These are phyloP conservation scores for Diaporthe amygdali DNA, from an alignment of 2,329 filamentous ascomycete species.

Conservation along the genomic window DNA sequence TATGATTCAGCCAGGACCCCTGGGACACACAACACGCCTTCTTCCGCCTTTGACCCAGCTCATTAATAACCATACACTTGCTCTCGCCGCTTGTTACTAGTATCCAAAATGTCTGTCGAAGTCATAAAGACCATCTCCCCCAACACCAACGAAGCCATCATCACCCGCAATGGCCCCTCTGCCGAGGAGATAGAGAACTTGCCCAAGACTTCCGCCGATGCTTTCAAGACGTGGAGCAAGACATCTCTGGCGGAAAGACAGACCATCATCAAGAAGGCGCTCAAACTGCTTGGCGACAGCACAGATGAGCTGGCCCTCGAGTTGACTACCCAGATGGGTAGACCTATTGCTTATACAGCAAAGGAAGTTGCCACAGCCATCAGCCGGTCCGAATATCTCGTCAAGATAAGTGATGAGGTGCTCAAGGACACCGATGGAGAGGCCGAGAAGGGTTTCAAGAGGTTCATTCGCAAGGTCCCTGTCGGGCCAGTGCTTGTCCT, in stretches of 20 bases:
- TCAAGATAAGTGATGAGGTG: slow-evolving; percentile 80
- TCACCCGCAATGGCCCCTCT: slow-evolving; percentile 79
- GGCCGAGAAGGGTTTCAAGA: slow-evolving; percentile 83
- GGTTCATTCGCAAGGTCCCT: slow-evolving; percentile 87
- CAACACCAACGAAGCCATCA: slow-evolving; percentile 81
- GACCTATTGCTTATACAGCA: slow-evolving; percentile 85
- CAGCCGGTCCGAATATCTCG: slow-evolving; percentile 82
- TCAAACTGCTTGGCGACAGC: slow-evolving; percentile 71
- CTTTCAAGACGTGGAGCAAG: slow-evolving; percentile 78
- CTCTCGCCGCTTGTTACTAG: background rate
- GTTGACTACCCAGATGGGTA: slow-evolving; percentile 92
- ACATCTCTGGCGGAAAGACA: slow-evolving; percentile 79
- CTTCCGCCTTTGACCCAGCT: background rate
- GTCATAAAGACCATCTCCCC: slow-evolving; percentile 84
- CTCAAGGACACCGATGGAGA: slow-evolving; percentile 84
- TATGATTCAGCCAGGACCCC: background rate
- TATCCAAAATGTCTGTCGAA: slow-evolving; percentile 64
- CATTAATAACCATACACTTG: background rate
- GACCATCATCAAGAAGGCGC: slow-evolving; percentile 79
- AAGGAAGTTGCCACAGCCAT: slow-evolving; percentile 87
- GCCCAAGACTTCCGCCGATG: slow-evolving; percentile 73
- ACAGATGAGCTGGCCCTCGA: slow-evolving; percentile 84
- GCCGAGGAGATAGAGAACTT: slow-evolving; percentile 72
- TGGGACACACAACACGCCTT: background rate
- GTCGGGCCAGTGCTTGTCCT: slow-evolving; percentile 87